Evolutionary conservation across 805 yeast genomes (phyloP).

Genomic region (Debaryomyces castellii): DNA sequence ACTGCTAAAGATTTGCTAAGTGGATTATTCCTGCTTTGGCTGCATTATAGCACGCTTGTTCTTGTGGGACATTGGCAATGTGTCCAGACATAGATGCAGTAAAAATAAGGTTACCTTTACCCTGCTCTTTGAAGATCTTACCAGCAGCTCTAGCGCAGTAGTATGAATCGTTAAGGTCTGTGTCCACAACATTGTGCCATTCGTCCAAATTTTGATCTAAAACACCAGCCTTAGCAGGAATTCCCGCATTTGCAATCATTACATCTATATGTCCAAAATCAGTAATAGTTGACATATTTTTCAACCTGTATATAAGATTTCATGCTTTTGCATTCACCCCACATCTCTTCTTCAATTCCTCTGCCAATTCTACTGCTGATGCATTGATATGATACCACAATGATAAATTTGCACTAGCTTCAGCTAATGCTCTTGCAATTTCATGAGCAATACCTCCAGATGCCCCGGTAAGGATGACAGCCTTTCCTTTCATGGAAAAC

Average conservation of each 20-base stretch:
- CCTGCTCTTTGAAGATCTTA: constrained; percentile 21
- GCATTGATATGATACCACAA: constrained; percentile 1
- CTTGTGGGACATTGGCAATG: constrained; percentile 39
- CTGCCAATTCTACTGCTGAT: neutral
- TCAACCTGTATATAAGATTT: constrained; percentile 23
- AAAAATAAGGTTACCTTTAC: constrained; percentile 33
- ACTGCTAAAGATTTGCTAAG: constrained; percentile 37
- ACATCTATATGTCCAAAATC: constrained; percentile 33
- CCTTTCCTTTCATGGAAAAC: constrained; percentile 4
- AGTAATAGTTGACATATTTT: constrained; percentile 15
- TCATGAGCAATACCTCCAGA: constrained; percentile 32
- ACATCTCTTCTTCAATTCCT: constrained; percentile 17
- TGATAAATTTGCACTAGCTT: constrained; percentile 24
- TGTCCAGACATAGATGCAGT: constrained; percentile 42
- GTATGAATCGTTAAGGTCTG: constrained; percentile 29
- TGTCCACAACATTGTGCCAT: constrained; percentile 26
- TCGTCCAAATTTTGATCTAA: constrained; percentile 23
- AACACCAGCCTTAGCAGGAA: constrained; percentile 30
- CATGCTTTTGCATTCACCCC: constrained; percentile 27
- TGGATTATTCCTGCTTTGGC: constrained; percentile 41
- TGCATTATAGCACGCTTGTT: constrained; percentile 42
- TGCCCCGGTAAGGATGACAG: constrained; percentile 15
- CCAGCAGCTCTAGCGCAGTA: constrained; percentile 35
- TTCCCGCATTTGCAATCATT: constrained; percentile 33
- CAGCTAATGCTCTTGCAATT: constrained; percentile 25